Base-by-base conservation (phyloP, 495 filamentous ascomycete species). In the Aspergillus nanangensis region DNA sequence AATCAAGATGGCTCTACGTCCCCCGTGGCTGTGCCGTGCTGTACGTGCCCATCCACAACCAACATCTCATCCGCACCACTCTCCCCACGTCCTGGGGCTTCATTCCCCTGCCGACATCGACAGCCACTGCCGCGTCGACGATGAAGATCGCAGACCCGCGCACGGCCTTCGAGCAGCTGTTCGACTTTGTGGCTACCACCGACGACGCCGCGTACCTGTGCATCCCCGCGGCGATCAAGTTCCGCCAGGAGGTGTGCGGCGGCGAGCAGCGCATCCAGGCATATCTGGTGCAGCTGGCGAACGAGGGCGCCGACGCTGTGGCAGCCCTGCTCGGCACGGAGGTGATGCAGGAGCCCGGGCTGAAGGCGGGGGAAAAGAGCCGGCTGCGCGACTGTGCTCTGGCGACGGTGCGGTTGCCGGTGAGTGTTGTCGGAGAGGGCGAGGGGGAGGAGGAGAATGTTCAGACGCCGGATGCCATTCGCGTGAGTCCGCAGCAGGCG, bases 11-110 rank as follows among this genome's bases (percentile, higher is more conserved):
- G 92, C 77, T 96, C 13, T 87, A 81, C 54, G 80, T 81, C 9
- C 92, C 90, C n/a, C 79, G 92, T 33, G 82, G 81, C 20, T 87
- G 81, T 53, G 88, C 90, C 2, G 72, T 90, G 1, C 77, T 96
- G 38, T 87, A 95, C 60, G 88, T 94, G 1, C 82, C 87, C 0
- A 43, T 66, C 8, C 73, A 79, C 10, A 84, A 94, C 57, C 92
- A 95, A 55, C 66, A 66, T 18, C 58, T 91, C 17, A 78, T 96
- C 15, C 81, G 87, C 10, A 80, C 81, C 8, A 84, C 84, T 0
- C 49, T 95, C 23, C 90, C 92, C 9, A 96, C 76, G 2, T 79
- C 77, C 17, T 77, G 77, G 58, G 78, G 76, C 14, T 79, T 71
- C 48, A 75, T 74, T 25, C 65, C 74, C 9, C 52, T 52, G 2